Conservation (phyloP, 371 early-diverging fungal genomes). For the Lichtheimia corymbifera region DNA sequence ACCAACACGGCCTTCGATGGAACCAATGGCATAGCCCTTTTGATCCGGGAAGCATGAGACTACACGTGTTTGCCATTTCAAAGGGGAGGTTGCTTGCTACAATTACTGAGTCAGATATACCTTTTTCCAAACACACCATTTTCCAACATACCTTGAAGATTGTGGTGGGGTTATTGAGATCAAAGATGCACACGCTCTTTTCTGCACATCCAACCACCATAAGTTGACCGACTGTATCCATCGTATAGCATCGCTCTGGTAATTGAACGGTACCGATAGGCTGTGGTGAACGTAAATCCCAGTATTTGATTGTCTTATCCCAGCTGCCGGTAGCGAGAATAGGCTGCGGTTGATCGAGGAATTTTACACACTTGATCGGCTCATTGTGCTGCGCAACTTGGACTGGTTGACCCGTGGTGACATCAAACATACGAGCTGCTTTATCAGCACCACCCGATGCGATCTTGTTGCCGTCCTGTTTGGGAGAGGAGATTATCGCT, state of each 20-base stretch:
- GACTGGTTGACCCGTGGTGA: constrained; percentile 72
- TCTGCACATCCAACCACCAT: constrained; percentile 85
- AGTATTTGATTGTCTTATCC: constrained; percentile 93
- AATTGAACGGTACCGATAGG: constrained; percentile 70
- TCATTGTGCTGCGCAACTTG: constrained; percentile 86
- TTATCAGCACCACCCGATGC: constrained; percentile 89
- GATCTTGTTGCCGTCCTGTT: constrained; percentile 84
- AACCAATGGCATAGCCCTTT: constrained; percentile 87
- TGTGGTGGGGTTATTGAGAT: constrained; percentile 70
- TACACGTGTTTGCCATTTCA: constrained; percentile 87
- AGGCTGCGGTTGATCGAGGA: constrained; percentile 67
- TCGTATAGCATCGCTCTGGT: constrained; percentile 82
- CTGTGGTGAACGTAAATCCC: constrained; percentile 77
- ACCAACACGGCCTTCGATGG: constrained; percentile 92
- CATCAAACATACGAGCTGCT: constrained; percentile 77
- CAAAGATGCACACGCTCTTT: constrained; percentile 69
- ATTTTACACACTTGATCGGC: constrained; percentile 74
- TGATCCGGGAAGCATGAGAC: constrained; percentile 78
- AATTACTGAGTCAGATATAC: constrained; percentile 39
- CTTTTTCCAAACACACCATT: constrained; percentile 54
- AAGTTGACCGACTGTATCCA: constrained; percentile 76
- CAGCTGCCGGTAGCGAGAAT: constrained; percentile 89
- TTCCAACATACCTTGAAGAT: constrained; percentile 57
- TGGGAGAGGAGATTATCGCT: neutral
- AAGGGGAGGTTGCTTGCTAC: constrained; percentile 68